phyloP scores from a whole-genome alignment of 441 rosid genomes.

The Adansonia grandidieri region DNA sequence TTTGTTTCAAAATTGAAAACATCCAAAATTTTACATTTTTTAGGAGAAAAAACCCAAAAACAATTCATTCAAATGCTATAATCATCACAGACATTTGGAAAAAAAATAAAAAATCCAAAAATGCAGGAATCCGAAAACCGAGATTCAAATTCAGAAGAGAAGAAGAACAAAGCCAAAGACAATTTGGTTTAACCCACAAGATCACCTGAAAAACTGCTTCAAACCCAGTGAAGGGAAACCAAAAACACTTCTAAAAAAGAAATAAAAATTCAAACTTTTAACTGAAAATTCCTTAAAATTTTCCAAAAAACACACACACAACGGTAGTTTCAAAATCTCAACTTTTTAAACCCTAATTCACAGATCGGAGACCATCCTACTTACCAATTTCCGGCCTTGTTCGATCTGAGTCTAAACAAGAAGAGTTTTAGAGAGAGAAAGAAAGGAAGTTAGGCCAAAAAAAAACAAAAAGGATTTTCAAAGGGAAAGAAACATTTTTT shows the following conservation, averaged over 20 bases:
- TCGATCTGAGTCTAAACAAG: slow-evolving; percentile 34
- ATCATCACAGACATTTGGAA: too few relatives aligned
- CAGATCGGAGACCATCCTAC: slow-evolving; percentile 47
- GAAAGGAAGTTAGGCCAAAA: too few relatives aligned
- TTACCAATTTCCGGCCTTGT: slow-evolving; percentile 40
- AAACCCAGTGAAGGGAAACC: slow-evolving; percentile 25
- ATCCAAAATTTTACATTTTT: neutral
- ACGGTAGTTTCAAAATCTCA: slow-evolving; percentile 5
- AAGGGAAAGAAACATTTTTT: too few relatives aligned
- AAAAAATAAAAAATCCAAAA: neutral
- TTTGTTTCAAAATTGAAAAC: neutral
- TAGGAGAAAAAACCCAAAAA: too few relatives aligned
- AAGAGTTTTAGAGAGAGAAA: slow-evolving; percentile 14
- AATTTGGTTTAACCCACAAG: slow-evolving; percentile 14
- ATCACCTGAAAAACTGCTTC: neutral
- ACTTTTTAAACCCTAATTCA: slow-evolving; percentile 50
- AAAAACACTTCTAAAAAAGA: neutral
- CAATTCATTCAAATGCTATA: too few relatives aligned
- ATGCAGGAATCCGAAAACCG: neutral
- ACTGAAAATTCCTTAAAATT: neutral
- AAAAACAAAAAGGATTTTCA: too few relatives aligned
- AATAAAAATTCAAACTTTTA: slow-evolving; percentile 19
- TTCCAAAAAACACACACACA: neutral
- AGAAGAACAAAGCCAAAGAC: neutral
- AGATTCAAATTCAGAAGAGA: too few relatives aligned